phyloP scores from a whole-genome alignment of 1,139 yeast species.

The Pichia sp. region DNA sequence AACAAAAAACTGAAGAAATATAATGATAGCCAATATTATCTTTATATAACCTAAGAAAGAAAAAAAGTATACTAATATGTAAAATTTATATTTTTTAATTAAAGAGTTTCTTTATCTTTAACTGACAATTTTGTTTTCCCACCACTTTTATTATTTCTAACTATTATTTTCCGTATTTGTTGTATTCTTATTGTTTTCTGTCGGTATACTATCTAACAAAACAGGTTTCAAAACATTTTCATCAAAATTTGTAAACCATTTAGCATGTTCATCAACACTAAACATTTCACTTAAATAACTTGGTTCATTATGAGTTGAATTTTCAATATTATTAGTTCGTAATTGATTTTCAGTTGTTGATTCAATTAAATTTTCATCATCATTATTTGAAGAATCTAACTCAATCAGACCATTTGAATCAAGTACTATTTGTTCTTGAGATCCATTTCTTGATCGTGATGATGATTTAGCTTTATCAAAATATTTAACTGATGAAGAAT shows the following conservation, averaged over 20 bases:
- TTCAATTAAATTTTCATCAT: no score
- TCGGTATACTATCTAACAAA: slow-evolving; percentile 52
- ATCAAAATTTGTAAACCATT: slow-evolving; percentile 91
- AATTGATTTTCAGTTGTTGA: not conserved
- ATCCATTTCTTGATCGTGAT: slow-evolving; percentile 24
- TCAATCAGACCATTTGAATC: slow-evolving; percentile 29
- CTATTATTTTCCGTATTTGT: no score
- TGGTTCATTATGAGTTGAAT: not conserved
- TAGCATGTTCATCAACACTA: slow-evolving; percentile 70
- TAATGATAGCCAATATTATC: no score
- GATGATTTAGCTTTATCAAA: slow-evolving; percentile 16
- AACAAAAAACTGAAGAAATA: no score
- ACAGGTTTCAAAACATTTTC: slow-evolving; percentile 97
- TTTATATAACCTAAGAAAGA: no score
- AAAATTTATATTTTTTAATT: no score
- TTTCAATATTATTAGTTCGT: not conserved
- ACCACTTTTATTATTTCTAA: no score
- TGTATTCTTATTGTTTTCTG: not conserved
- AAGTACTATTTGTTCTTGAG: slow-evolving; percentile 29
- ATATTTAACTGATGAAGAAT: slow-evolving; percentile 16
- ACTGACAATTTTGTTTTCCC: no score
- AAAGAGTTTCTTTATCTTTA: no score
- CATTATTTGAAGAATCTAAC: slow-evolving; percentile 32
- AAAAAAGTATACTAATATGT: no score
- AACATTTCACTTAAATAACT: slow-evolving; percentile 27